Evolutionary conservation across 306 rosid genomes (phyloP).

Genomic region (Pyrus communis): DNA sequence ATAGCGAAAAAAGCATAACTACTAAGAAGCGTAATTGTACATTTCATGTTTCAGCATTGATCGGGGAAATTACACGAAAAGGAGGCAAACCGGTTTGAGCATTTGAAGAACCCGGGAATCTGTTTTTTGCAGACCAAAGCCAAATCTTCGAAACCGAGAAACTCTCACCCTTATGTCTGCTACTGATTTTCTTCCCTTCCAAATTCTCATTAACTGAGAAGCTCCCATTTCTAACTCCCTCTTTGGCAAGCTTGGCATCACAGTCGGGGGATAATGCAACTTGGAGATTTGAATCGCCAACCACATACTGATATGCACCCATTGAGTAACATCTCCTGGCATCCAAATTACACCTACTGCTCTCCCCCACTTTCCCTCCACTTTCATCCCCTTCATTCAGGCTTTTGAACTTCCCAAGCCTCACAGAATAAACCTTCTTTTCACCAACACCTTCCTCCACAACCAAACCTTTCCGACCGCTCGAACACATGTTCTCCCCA

Average conservation of each 20-base stretch:
- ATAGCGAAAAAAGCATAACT: not conserved
- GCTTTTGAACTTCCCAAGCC: slow-evolving; percentile 73
- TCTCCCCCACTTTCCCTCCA: slow-evolving; percentile 25
- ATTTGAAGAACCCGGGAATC: slow-evolving; percentile 32
- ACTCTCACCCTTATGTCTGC: slow-evolving; percentile 56
- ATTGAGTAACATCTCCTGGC: slow-evolving; percentile 85
- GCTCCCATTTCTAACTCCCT: not conserved
- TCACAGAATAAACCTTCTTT: slow-evolving; percentile 64
- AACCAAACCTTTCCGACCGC: slow-evolving; percentile 7
- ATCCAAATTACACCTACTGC: slow-evolving; percentile 37
- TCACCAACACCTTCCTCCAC: slow-evolving; percentile 28
- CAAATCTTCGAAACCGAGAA: slow-evolving; percentile 90
- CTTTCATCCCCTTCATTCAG: slow-evolving; percentile 14
- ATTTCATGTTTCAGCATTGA: slow-evolving; percentile 3
- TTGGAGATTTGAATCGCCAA: slow-evolving; percentile 52
- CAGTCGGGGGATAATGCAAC: slow-evolving; percentile 31
- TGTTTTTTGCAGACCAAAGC: slow-evolving; percentile 73
- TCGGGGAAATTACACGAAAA: slow-evolving; percentile 15
- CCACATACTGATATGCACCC: slow-evolving; percentile 78
- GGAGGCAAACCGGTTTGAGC: slow-evolving; percentile 24
- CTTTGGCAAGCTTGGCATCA: slow-evolving; percentile 4
- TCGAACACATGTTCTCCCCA: slow-evolving; percentile 28
- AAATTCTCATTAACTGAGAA: slow-evolving; percentile 25
- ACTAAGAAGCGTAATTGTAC: not conserved
- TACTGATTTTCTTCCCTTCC: slow-evolving; percentile 55